Evolutionary conservation across 805 yeast genomes (phyloP), one percentile per base, ranked within the genome.

Genomic region (Sungouiella thailandica): DNA sequence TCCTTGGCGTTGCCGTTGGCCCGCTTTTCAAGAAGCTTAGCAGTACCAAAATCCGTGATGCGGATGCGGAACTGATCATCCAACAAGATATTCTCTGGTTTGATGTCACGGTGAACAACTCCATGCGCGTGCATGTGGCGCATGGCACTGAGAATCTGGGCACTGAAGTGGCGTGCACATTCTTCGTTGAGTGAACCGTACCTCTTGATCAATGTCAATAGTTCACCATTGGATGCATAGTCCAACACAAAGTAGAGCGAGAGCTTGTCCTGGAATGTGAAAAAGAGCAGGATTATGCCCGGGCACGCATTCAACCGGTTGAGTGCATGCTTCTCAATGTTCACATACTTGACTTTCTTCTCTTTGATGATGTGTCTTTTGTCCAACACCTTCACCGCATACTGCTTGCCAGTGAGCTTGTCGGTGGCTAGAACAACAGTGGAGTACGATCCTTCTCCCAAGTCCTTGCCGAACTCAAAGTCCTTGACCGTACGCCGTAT

Each of bases 11-110:
- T 45, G 13, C 52, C 60, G 35, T 50, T 43, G 2, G 57, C 65
- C 22, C 62, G 62, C 36, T 64, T 62, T n/a, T 81, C 85, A 18
- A 84, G 56, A 29, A 84, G 58, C 46, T 80, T 78, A 0, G 94
- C 94, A 0, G 95, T 84, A 17, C 95, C 95, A 55, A 84, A 84
- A 60, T 84, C 95, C 1, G 95, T 84, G 23, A 84, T 69, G 55
- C 78, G 81, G 25, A 83, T 67, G 38, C 78, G 72, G 66, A 73
- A 65, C 17, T 77, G 68, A 23, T 62, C 62, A 50, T 81, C 85
- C 15, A 84, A 60, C 32, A 84, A 56, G 18, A 84, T 83, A 54
- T 84, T 84, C 50, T 84, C 95, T 0, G 95, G 95, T 53, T 84
- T 84, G 29, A 84, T 72, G 59, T 84, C 95, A 56, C 95, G 65